These are phyloP conservation scores for Solanum arcanum DNA, from an alignment of 257 asterid genomes.

Conservation along the genomic window DNA sequence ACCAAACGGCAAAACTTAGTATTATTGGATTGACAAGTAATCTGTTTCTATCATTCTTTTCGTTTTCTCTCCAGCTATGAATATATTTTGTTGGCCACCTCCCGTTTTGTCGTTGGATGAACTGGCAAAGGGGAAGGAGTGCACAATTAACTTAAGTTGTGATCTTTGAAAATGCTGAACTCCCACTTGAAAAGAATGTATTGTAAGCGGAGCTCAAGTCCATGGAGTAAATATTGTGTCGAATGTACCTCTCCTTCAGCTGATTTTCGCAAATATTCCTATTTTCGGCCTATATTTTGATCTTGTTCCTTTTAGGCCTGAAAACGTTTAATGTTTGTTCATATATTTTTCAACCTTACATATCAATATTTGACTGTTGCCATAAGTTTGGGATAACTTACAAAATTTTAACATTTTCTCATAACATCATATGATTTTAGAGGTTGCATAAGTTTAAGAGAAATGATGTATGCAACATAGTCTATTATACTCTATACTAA, in stretches of 20 bases:
- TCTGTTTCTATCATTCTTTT: slow-evolving; percentile 21
- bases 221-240: slow-evolving; percentile 15
- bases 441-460: no score
- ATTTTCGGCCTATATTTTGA: not conserved
- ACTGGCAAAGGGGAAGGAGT: slow-evolving; percentile 18
- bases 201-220: slow-evolving; percentile 21
- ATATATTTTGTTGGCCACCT: slow-evolving; percentile 12
- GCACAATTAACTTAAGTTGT: slow-evolving; percentile 9
- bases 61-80: slow-evolving; percentile 5
- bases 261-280: not conserved
- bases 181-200: slow-evolving; percentile 25
- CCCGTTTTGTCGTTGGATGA: slow-evolving; percentile 5
- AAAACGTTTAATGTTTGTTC: not conserved
- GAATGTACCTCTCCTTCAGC: not conserved
- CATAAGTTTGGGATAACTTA: not conserved
- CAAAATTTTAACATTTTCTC: not conserved
- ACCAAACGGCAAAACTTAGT: slow-evolving; percentile 50
- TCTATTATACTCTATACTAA: no score
- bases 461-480: no score
- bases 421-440: no score
- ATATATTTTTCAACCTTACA: not conserved
- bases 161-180: slow-evolving; percentile 12
- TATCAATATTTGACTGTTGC: no score
- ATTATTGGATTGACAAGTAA: not conserved
- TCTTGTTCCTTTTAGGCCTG: not conserved